A percentile compares a stretch with the other conserved stretches of the same genome.
Conservation (phyloP, 192 early-diverging fungal species). For the Coemansia sp. region DNA sequence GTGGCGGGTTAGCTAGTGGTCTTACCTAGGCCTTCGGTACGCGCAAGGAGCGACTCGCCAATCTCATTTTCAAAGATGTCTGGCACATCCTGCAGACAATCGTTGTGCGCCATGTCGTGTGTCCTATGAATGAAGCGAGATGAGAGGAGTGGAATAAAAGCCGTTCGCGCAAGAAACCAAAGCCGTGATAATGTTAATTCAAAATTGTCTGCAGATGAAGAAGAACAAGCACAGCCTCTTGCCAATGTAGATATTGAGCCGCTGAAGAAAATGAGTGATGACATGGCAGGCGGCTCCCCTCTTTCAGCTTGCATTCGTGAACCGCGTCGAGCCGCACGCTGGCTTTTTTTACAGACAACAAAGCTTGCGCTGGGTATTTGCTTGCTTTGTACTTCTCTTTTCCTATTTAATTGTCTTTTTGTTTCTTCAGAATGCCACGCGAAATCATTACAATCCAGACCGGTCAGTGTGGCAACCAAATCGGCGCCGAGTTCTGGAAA, state of each 20-base stretch:
- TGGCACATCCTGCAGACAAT: slow-evolving; percentile 81
- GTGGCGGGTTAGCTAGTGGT: not conserved
- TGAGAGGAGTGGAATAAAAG: not conserved
- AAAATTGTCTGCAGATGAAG: not conserved
- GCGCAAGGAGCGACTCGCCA: slow-evolving; percentile 80
- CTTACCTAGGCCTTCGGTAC: slow-evolving; percentile 91
- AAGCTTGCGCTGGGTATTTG: not conserved
- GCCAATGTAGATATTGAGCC: no score
- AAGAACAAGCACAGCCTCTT: not conserved
- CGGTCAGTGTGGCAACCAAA: slow-evolving; percentile 94
- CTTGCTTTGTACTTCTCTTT: not conserved
- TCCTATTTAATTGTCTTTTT: not conserved
- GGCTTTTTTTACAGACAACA: not conserved
- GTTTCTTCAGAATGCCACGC: slow-evolving; percentile 39
- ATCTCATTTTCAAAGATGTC: slow-evolving; percentile 96
- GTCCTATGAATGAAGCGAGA: slow-evolving; percentile 2
- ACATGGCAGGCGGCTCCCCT: not conserved
- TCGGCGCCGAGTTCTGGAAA: slow-evolving; percentile 94
- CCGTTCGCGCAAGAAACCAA: not conserved
- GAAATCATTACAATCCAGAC: slow-evolving; percentile 95
- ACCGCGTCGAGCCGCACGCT: not conserved
- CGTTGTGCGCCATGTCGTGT: slow-evolving; percentile 50
- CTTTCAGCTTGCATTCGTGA: not conserved
- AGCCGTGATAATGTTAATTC: not conserved
- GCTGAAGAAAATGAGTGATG: not conserved